phyloP scores from a whole-genome alignment of 306 rosid species.

The Alnus glutinosa region DNA sequence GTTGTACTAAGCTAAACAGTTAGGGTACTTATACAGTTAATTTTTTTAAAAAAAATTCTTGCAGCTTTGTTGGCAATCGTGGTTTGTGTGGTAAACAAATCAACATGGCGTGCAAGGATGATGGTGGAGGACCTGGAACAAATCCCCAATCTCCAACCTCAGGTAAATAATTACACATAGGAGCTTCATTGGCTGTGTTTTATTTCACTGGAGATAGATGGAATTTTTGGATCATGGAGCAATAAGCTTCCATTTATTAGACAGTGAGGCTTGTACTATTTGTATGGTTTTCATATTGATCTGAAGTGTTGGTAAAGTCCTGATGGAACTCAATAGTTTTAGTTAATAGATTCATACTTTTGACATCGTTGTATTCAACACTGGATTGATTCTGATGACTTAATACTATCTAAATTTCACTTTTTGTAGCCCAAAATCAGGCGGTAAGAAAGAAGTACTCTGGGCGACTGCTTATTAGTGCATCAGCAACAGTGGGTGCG shows the following conservation, averaged over 20 bases:
- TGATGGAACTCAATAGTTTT: constrained; percentile 16
- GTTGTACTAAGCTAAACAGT: constrained; percentile 6
- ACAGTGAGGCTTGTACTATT: constrained; percentile 3
- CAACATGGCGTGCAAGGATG: constrained; percentile 64
- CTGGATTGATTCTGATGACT: constrained; percentile 21
- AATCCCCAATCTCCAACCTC: constrained; percentile 43
- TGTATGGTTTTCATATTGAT: constrained; percentile 7
- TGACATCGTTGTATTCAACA: constrained; percentile 17
- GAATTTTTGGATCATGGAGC: constrained; percentile 11
- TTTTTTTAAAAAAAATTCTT: constrained; percentile 1
- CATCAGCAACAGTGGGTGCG: constrained; percentile 97
- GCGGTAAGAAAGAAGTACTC: constrained; percentile 78
- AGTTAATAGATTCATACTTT: constrained; percentile 13
- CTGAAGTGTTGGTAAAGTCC: constrained; percentile 13
- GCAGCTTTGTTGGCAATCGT: constrained; percentile 92
- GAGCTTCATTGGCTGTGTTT: constrained; percentile 20
- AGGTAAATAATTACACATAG: constrained; percentile 43
- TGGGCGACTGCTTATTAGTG: constrained; percentile 92
- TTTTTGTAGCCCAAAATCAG: constrained; percentile 58
- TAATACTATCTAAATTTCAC: constrained; percentile 22
- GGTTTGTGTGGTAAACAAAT: constrained; percentile 85
- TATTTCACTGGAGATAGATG: constrained; percentile 20
- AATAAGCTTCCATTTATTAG: constrained; percentile 12
- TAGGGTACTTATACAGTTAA: neutral
- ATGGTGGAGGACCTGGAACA: constrained; percentile 47